Evolutionary conservation across 805 yeast species (phyloP), one percentile per base, ranked within the genome.

Genomic region (Yarrowia phangngaensis): DNA sequence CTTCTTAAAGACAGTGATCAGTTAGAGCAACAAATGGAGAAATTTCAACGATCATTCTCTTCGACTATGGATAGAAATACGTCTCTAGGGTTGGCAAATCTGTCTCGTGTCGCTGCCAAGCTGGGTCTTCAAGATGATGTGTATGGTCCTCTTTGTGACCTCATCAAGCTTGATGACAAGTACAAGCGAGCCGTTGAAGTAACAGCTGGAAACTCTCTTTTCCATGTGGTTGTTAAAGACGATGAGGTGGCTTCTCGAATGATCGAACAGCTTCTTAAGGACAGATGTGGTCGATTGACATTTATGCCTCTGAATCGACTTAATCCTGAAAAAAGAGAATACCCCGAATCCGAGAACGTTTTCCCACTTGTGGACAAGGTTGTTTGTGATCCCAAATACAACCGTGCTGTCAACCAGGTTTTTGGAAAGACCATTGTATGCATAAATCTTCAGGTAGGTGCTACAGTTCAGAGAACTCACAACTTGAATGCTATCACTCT

Each of bases 171-270:
- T 3, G 82, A 82, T 55, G 88, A 83, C 48, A 84, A 84, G 58
- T 89, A 86, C 60, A 82, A 82, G 59, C 74, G 80, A 1, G 95
- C 97, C 1, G 85, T 82, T 1, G 97, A 92, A 61, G 89, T 84
- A 2, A 76, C 87, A 38, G 97, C 95, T 16, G 97, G 97, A 1
- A 80, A 77, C 53, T 75, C 94, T 3, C 67, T 92, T 46, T 89
- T 88, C 59, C 86, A 90, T 61, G 79, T 90, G 22, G 92, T 92
- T 17, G 97, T 90, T 11, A 95, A 88, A 59, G 80, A 73, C 31
- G 95, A 90, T 53, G 79, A 75, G 46, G 85, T 95, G 2, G 97
- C 97, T 0, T 72, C 86, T 8, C 62, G 76, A 13, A 64, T 90
- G 3, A 83, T 89, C 83, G 82, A 81, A 33, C 88, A 86, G 60